A percentile compares a stretch with the other conserved stretches of the same genome.
Conservation (phyloP, 257 asterid species). For the Penstemon eatonii region DNA sequence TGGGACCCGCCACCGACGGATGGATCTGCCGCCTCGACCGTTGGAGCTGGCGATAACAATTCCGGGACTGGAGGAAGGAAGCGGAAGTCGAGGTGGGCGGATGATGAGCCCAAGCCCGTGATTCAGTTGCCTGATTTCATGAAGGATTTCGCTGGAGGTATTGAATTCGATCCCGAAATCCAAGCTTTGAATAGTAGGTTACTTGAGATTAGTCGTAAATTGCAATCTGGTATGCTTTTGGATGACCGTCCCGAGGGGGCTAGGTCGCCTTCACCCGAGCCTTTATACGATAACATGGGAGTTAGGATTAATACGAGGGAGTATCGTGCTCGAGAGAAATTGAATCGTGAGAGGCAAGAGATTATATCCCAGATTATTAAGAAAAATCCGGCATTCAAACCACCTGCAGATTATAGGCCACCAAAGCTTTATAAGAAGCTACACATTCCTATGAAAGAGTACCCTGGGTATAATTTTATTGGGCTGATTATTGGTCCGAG, state of each 20-base stretch:
- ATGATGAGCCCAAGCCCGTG: slow-evolving; percentile 77
- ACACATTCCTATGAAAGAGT: slow-evolving; percentile 85
- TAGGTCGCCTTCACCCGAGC: slow-evolving; percentile 97
- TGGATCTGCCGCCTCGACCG: slow-evolving; percentile 30
- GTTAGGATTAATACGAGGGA: slow-evolving; percentile 91
- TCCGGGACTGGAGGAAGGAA: slow-evolving; percentile 66
- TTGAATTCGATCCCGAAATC: slow-evolving; percentile 86
- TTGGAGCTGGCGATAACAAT: slow-evolving; percentile 35
- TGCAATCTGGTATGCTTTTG: slow-evolving; percentile 82
- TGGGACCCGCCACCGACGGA: slow-evolving; percentile 90
- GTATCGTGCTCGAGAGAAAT: slow-evolving; percentile 83
- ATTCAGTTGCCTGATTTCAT: slow-evolving; percentile 84
- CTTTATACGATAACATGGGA: slow-evolving; percentile 85
- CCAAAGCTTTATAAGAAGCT: slow-evolving; percentile 93
- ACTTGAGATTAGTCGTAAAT: slow-evolving; percentile 80
- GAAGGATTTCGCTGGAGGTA: slow-evolving; percentile 82
- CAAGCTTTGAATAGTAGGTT: slow-evolving; percentile 82
- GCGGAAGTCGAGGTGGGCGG: slow-evolving; percentile 95
- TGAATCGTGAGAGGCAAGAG: slow-evolving; percentile 90
- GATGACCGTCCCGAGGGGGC: slow-evolving; percentile 93
- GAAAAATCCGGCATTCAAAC: slow-evolving; percentile 91
- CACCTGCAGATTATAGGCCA: slow-evolving; percentile 98
- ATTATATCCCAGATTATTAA: slow-evolving; percentile 80
- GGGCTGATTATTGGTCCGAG: slow-evolving; percentile 91
- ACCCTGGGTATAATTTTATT: slow-evolving; percentile 86